Conservation (phyloP, 2,329 filamentous ascomycete genomes). For the Fusarium metavorans region DNA sequence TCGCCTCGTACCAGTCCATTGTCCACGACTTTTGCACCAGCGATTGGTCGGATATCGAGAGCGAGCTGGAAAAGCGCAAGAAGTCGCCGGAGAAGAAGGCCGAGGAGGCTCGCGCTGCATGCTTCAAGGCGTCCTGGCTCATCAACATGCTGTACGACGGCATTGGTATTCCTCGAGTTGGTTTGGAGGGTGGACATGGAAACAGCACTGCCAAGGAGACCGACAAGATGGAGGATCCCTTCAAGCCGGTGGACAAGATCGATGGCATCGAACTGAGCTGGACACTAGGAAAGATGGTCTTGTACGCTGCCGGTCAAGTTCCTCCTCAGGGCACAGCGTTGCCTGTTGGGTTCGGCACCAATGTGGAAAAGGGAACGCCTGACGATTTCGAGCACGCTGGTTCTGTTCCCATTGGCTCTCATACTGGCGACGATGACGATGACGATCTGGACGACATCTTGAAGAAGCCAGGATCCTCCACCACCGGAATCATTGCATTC, state of each 20-base stretch:
- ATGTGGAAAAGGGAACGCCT: conserved; percentile 73
- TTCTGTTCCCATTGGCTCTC: conserved; percentile 57
- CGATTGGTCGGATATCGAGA: conserved; percentile 82
- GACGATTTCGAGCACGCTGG: conserved; percentile 88
- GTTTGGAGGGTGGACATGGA: conserved; percentile 74
- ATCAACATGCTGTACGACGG: conserved; percentile 97
- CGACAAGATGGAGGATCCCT: conserved; percentile 80
- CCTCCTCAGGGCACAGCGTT: conserved; percentile 69
- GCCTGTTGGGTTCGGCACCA: conserved; percentile 94
- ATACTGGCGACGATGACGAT: conserved; percentile 60
- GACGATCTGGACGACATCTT: conserved; percentile 75
- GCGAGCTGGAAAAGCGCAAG: conserved; percentile 72
- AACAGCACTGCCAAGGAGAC: conserved; percentile 78
- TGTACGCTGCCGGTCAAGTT: conserved; percentile 93
- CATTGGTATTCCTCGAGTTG: conserved; percentile 90
- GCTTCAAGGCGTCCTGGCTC: conserved; percentile 98
- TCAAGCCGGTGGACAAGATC: conserved; percentile 94
- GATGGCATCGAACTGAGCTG: conserved; percentile 93
- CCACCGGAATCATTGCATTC: conserved; percentile 82
- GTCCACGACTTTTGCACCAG: conserved; percentile 88
- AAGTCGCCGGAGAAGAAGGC: conserved; percentile 83
- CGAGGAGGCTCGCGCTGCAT: conserved; percentile 85
- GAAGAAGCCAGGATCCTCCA: conserved; percentile 74
- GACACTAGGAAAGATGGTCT: conserved; percentile 95
- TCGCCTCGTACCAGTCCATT: conserved; percentile 86